Conservation (phyloP, 192 early-diverging fungal genomes). For the Funneliformis mosseae region DNA sequence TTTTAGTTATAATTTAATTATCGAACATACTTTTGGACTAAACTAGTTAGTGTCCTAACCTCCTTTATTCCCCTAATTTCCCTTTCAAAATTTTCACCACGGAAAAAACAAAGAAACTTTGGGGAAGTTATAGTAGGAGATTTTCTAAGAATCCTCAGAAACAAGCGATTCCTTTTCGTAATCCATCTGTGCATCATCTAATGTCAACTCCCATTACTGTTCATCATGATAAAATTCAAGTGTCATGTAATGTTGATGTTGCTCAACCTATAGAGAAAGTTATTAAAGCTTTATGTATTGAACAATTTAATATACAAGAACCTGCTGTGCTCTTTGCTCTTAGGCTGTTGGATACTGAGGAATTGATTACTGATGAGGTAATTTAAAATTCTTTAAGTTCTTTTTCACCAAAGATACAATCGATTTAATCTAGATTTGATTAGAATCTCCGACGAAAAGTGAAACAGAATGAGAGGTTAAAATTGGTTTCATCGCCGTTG, state of each 20-base stretch:
- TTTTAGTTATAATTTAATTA: no score
- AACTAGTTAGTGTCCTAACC: no score
- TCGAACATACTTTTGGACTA: no score
- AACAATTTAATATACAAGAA: conserved; percentile 35
- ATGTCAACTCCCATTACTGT: conserved; percentile 23
- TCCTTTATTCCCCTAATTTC: background rate
- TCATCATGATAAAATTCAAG: conserved; percentile 11
- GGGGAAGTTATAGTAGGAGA: background rate
- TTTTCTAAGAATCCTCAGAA: background rate
- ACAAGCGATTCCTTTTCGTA: background rate
- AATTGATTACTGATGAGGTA: conserved; percentile 34
- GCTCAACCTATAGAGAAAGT: conserved; percentile 23
- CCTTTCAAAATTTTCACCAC: background rate
- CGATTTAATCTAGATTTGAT: background rate
- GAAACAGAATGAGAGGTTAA: conserved; percentile 24
- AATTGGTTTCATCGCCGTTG: conserved; percentile 32
- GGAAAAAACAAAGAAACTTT: background rate
- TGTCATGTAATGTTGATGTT: conserved; percentile 25
- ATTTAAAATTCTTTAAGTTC: background rate
- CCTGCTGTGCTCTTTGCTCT: conserved; percentile 24
- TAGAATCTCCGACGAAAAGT: conserved; percentile 34
- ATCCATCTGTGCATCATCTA: background rate
- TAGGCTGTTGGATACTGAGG: conserved; percentile 28
- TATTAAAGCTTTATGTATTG: conserved; percentile 29
- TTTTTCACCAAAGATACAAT: background rate